Evolutionary conservation across 176 grass and related monocot genomes (phyloP).

Genomic region (Triticum turgidum): DNA sequence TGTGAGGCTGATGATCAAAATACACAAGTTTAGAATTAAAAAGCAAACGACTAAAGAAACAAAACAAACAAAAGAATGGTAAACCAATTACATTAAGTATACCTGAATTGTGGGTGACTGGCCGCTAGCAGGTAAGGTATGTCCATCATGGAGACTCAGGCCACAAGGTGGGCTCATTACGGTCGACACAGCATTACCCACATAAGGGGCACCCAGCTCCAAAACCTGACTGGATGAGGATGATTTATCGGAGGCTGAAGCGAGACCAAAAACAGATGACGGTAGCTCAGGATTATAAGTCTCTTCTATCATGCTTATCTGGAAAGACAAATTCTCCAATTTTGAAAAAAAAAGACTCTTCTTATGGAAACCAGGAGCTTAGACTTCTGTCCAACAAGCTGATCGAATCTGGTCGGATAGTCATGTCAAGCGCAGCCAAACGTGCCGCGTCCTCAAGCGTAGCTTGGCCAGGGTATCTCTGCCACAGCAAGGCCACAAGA

Average conservation of each 20-base stretch:
- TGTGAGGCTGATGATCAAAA: too few relatives aligned
- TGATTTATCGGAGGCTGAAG: not conserved
- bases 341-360: not conserved
- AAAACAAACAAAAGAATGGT: too few relatives aligned
- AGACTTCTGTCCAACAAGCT: not conserved
- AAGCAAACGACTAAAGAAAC: too few relatives aligned
- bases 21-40: too few relatives aligned
- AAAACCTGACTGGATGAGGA: not conserved
- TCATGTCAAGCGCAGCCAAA: not conserved
- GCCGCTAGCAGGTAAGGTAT: too few relatives aligned
- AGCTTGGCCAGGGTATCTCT: not conserved
- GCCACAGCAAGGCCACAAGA: not conserved
- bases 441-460: not conserved
- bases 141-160: too few relatives aligned
- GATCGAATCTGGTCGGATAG: not conserved
- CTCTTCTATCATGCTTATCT: not conserved
- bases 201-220: too few relatives aligned
- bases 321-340: not conserved
- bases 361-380: not conserved
- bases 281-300: not conserved
- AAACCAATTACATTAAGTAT: too few relatives aligned
- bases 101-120: too few relatives aligned
- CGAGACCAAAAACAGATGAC: not conserved
- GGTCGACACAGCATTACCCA: too few relatives aligned
- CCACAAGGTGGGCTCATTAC: too few relatives aligned